phyloP scores from a whole-genome alignment of 1,139 yeast species.

The Geotrichum citri-aurantii region DNA sequence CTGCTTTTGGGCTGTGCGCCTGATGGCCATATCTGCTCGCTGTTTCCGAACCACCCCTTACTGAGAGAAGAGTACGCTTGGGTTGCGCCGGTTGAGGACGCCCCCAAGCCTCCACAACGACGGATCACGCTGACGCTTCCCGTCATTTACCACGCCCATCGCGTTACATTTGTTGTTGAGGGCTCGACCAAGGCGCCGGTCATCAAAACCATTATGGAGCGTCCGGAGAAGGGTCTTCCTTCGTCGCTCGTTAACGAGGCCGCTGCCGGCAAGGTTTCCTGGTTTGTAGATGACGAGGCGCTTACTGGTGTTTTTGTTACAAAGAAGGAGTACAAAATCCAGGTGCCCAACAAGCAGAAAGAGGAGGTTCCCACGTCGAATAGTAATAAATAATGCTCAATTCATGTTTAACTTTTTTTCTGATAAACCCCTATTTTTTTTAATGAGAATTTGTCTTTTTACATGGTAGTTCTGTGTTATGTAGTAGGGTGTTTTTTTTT shows the following conservation, averaged over 20 bases:
- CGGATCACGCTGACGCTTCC: conserved; percentile 93
- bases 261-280: conserved; percentile 92
- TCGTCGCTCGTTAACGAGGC: conserved; percentile 91
- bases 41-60: conserved; percentile 87
- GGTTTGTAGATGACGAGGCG: conserved; percentile 98
- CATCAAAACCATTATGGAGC: conserved; percentile 86
- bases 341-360: conserved; percentile 8
- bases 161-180: conserved; percentile 91
- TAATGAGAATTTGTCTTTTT: no score
- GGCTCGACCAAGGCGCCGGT: conserved; percentile 95
- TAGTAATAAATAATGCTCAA: neutral
- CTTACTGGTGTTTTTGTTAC: conserved; percentile 74
- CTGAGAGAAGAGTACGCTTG: conserved; percentile 89
- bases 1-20: conserved; percentile 95
- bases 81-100: conserved; percentile 90
- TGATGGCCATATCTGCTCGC: conserved; percentile 94
- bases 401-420: no score
- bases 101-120: conserved; percentile 83
- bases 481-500: no score
- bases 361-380: neutral
- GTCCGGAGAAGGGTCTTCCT: conserved; percentile 95
- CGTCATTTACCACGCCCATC: conserved; percentile 87
- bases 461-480: no score
- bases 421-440: no score
- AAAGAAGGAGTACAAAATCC: conserved; percentile 62